Conservation (phyloP, 129 eudicot genomes). For the Tanacetum coccineum region DNA sequence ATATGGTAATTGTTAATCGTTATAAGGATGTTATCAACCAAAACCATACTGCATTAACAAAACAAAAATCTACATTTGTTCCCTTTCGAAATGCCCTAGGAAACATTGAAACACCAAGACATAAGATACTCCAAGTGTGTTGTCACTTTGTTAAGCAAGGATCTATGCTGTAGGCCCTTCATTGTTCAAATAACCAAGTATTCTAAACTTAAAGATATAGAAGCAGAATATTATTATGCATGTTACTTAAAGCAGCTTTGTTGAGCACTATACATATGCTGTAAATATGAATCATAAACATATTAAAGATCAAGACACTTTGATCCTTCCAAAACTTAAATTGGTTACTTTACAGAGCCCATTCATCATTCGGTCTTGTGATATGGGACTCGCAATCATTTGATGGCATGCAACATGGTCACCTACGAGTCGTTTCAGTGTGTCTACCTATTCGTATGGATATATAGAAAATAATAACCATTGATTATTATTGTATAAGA, state of each 20-base stretch:
- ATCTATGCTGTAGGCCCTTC: conserved; percentile 30
- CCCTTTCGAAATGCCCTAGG: conserved; percentile 13
- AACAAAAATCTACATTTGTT: background rate
- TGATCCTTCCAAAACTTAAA: conserved; percentile 17
- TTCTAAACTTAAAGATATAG: conserved; percentile 23
- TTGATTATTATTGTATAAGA: conserved; percentile 5
- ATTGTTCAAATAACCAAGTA: conserved; percentile 21
- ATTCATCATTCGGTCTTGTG: too few relatives aligned
- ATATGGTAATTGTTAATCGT: too few relatives aligned
- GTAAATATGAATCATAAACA: conserved; percentile 9
- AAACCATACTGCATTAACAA: background rate
- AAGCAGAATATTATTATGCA: conserved; percentile 21
- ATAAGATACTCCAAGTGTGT: conserved; percentile 22
- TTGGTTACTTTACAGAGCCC: background rate
- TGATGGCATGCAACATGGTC: too few relatives aligned
- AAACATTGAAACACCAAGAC: conserved; percentile 18
- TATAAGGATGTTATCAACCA: background rate
- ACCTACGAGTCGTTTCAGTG: too few relatives aligned
- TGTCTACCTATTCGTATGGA: conserved; percentile 18
- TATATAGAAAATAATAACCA: conserved; percentile 16
- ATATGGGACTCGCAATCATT: too few relatives aligned
- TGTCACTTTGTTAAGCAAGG: conserved; percentile 33
- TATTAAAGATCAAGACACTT: background rate
- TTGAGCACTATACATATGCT: conserved; percentile 17
- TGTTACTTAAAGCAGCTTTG: conserved; percentile 21